phyloP scores from a whole-genome alignment of 2,329 filamentous ascomycete species.

The Beauveria scarabaeidicola region DNA sequence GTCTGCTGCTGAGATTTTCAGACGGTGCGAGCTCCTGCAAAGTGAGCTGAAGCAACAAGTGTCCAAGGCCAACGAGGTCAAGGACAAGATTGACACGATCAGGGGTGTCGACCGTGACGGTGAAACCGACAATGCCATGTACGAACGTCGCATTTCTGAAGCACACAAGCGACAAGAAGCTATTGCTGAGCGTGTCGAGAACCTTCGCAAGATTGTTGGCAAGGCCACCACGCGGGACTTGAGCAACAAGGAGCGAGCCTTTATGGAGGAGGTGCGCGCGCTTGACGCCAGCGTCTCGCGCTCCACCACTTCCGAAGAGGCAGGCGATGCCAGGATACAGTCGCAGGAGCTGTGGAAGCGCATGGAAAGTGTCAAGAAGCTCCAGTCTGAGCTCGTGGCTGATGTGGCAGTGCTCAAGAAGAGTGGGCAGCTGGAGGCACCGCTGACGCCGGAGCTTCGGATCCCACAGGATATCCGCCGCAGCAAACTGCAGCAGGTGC shows the following conservation, averaged over 20 bases:
- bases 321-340: slow-evolving; percentile 27
- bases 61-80: slow-evolving; percentile 55
- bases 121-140: slow-evolving; percentile 46
- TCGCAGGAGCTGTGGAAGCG: slow-evolving; percentile 47
- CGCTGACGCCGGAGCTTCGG: slow-evolving; percentile 34
- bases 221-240: slow-evolving; percentile 34
- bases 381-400: slow-evolving; percentile 44
- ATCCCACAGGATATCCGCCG: slow-evolving; percentile 54
- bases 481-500: slow-evolving; percentile 56
- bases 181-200: slow-evolving; percentile 52
- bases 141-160: slow-evolving; percentile 48
- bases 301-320: slow-evolving; percentile 20
- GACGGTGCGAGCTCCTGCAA: slow-evolving; percentile 59
- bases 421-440: slow-evolving; percentile 18
- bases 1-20: slow-evolving; percentile 65
- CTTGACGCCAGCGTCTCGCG: slow-evolving; percentile 44
- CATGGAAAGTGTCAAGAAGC: slow-evolving; percentile 45
- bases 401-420: slow-evolving; percentile 40
- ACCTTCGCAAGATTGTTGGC: slow-evolving; percentile 38
- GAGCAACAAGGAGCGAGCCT: slow-evolving; percentile 36
- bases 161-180: slow-evolving; percentile 48
- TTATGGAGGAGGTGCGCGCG: slow-evolving; percentile 39
- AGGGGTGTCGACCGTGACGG: slow-evolving; percentile 37
- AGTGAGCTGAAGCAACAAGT: slow-evolving; percentile 61
- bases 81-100: slow-evolving; percentile 57